These are phyloP conservation scores for Coprinellus micaceus DNA, from an alignment of 768 basidiomycete genomes.

Conservation along the genomic window DNA sequence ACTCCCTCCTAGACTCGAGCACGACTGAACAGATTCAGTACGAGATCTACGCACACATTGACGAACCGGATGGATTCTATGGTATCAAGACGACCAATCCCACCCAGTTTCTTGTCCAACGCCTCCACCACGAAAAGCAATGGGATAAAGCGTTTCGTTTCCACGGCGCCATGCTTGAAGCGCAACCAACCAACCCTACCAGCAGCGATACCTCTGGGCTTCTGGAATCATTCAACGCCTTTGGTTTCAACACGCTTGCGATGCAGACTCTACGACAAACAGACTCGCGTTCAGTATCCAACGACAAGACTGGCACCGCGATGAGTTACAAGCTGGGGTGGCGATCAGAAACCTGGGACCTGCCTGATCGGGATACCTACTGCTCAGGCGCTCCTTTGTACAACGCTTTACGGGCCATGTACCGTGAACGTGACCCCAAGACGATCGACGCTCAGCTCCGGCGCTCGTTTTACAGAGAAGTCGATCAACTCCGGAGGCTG, in stretches of 20 bases:
- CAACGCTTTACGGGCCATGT: constrained; percentile 72
- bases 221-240: constrained; percentile 77
- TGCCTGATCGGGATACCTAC: constrained; percentile 59
- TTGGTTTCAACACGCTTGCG: constrained; percentile 90
- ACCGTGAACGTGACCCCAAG: constrained; percentile 64
- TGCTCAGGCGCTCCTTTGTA: constrained; percentile 65
- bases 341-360: constrained; percentile 94
- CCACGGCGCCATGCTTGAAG: constrained; percentile 86
- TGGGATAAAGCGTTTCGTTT: constrained; percentile 90
- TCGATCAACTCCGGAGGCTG: constrained; percentile 57
- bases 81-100: constrained; percentile 80
- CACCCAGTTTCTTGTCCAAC: constrained; percentile 74
- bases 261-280: constrained; percentile 55
- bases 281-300: constrained; percentile 27
- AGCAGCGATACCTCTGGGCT: constrained; percentile 57
- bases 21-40: constrained; percentile 72
- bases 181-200: constrained; percentile 36
- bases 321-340: constrained; percentile 83
- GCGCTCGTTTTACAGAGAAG: constrained; percentile 53
- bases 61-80: constrained; percentile 98
- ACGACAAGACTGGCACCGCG: constrained; percentile 31
- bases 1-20: constrained; percentile 23
- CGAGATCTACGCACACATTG: constrained; percentile 91
- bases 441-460: constrained; percentile 48
- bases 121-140: constrained; percentile 89